Base-by-base conservation (phyloP, 306 rosid species). In the Malus asiatica region DNA sequence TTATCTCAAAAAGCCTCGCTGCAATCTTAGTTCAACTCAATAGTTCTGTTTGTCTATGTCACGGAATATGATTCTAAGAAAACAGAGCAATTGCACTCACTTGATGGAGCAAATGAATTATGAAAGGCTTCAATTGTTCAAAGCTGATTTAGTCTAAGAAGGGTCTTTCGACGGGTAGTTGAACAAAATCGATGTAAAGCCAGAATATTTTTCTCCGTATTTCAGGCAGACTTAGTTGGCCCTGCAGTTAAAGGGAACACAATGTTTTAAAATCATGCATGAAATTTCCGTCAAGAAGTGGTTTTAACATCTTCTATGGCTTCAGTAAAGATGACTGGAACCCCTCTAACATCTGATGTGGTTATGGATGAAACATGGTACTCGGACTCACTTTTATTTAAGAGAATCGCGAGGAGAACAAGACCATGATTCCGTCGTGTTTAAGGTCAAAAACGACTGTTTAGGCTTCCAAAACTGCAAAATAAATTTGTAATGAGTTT, bases 81-180 rank as follows among this genome's bases (percentile, higher is more conserved):
- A 57, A 60, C 57, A n/a, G 58, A 74, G 48, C 79, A 68, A 42
- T 74, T 80, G 51, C 68, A 69, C 15, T 19, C 65, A 45, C 79
- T 74, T 10, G 79, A 74, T 45, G 84, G 76, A 71, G 76, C 76
- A 19, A 72, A 55, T 8, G 35, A 30, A 30, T 30, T 30, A 30
- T 30, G 88, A 80, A 69, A 83, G 91, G 63, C 30, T 87, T 70
- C 87, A 76, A 1, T 33, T 87, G 45, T 72, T 80, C 25, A 70
- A 83, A 64, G 89, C 91, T 51, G 78, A 87, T 71, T 73, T 87
- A 1, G 2, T 87, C 0, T 83, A 85, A 35, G 91, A 87, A 55
- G 89, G 84, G 46, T 81, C 87, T 32, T 88, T 85, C 68, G 86
- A 88, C 38, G 5, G 76, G 70, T 62, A 71, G 8, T 85, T 74